Base-by-base conservation (phyloP, 345 rosid species). In the Eutrema heterophyllum region DNA sequence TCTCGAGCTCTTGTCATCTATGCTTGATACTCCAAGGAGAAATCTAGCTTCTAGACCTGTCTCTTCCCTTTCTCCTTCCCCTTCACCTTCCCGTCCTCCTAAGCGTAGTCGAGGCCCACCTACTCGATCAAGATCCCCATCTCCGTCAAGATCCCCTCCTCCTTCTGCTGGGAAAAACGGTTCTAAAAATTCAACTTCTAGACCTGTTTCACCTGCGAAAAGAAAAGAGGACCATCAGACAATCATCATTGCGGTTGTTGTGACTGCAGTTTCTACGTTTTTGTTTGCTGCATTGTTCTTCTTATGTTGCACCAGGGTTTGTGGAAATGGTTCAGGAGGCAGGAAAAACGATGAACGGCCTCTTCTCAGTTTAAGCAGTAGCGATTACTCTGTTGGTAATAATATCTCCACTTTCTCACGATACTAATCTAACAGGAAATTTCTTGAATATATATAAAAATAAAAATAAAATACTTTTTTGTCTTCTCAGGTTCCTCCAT, bases 301-400 rank as follows among this genome's bases (percentile, higher is more conserved):
- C 81, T 63, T 87, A 5, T 89, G 89, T 79, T 92, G 85, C 74
- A 68, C 58, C 54, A 81, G 68, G 68, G 61, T 83, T 32, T 85
- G 79, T 72, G 57, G 82, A 64, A 67, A 73, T 6, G 81, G 86
- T 36, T 64, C 85, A 77, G 80, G 74, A 61, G 79, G n/a, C 58
- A 70, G 77, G 64, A 80, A 26, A 76, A 87, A 87, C 73, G 99
- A 96, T 68, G 98, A 92, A 61, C 85, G 86, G 27, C 97, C 96
- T 63, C 98, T 96, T 73, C 93, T 96, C 77, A 83, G 93, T 83
- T 80, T 92, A 79, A 90, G 97, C 85, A 65, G 82, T 72, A 86
- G 82, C 24, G 92, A 90, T 41, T 81, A 80, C 79, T 86, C 97
- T 71, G 48, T 68, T 56, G 91, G 97, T 92, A 88, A 36, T 14